Percentiles rank a stretch among this genome's conserved stretches.
Conservation (phyloP, 2,329 filamentous ascomycete species). For the Pestalotiopsis sp. region DNA sequence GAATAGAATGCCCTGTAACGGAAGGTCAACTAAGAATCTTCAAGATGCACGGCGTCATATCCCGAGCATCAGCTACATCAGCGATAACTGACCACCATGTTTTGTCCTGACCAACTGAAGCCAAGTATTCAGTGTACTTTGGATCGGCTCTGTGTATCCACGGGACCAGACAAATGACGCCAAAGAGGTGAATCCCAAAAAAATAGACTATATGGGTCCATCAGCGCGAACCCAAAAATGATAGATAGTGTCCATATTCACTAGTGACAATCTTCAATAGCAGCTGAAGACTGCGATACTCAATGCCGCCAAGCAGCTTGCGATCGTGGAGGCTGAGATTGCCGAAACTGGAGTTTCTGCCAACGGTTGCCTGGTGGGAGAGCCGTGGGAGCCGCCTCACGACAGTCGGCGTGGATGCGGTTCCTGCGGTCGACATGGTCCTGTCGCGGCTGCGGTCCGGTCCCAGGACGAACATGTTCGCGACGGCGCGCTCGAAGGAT, state of each 20-base stretch:
- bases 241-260: constrained; percentile 17
- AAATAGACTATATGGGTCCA: constrained; percentile 39
- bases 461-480: background rate
- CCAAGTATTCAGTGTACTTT: constrained; percentile 43
- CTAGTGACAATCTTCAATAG: constrained; percentile 47
- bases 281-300: constrained; percentile 51
- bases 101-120: constrained; percentile 38
- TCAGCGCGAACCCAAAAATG: background rate
- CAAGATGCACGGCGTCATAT: background rate
- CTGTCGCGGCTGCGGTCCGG: constrained; percentile 11
- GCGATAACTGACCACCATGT: constrained; percentile 48
- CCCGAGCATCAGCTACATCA: background rate
- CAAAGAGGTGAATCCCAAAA: constrained; percentile 46
- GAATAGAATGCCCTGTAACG: constrained; percentile 47
- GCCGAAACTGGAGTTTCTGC: constrained; percentile 47
- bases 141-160: constrained; percentile 46
- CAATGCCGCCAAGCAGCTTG: constrained; percentile 51
- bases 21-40: background rate
- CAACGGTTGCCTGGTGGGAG: constrained; percentile 43
- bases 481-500: background rate
- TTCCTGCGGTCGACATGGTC: constrained; percentile 15
- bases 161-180: constrained; percentile 46
- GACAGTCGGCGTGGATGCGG: background rate
- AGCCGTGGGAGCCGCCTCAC: constrained; percentile 34
- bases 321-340: constrained; percentile 42